Evolutionary conservation across 495 filamentous ascomycete species (phyloP), one percentile per base, ranked within the genome.

Genomic region (Cairneyella variabilis): DNA sequence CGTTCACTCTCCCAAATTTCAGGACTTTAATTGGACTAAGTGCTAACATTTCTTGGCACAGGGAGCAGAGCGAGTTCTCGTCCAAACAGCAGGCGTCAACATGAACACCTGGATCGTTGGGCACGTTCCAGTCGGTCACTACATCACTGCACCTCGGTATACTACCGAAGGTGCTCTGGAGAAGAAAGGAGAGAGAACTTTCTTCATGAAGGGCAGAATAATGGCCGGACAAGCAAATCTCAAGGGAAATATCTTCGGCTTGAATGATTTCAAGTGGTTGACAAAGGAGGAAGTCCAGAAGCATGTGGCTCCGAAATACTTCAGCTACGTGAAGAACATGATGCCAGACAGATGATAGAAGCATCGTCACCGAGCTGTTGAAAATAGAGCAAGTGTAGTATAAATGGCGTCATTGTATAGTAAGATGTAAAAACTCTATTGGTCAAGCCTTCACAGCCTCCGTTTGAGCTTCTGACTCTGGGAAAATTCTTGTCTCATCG

Each of bases 41-140:
- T n/a, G n/a, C n/a, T n/a, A n/a, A n/a, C n/a, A n/a, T n/a, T n/a
- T n/a, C n/a, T n/a, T n/a, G n/a, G n/a, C n/a, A 59, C 61, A 98
- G 95, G 87, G 87, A 26, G 92, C 92, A 39, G 80, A 86, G 56
- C 82, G 90, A 43, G 81, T 86, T 53, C 77, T 97, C 4, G 67
- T 78, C 39, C 80, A 91, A 57, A 72, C 90, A 11, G 89, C 82
- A 11, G 93, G 93, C 54, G 68, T 86, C 25, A 96, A 99, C 77
- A 97, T 99, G 92, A 97, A 97, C 75, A 97, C 91, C 53, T 99
- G 95, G 91, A 79, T 97, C 60, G 88, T 97, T 53, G 93, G 92
- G 53, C 89, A 86, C 61, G 88, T 86, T 57, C 93, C 93, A 14
- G 80, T 95, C 42, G 91, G 91, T 9, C 90, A 97, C 71, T 67